Percentiles rank a stretch among this genome's conserved stretches.
Evolutionary conservation across 768 basidiomycete genomes (phyloP).

Genomic region (Boletus rubescentipes): DNA sequence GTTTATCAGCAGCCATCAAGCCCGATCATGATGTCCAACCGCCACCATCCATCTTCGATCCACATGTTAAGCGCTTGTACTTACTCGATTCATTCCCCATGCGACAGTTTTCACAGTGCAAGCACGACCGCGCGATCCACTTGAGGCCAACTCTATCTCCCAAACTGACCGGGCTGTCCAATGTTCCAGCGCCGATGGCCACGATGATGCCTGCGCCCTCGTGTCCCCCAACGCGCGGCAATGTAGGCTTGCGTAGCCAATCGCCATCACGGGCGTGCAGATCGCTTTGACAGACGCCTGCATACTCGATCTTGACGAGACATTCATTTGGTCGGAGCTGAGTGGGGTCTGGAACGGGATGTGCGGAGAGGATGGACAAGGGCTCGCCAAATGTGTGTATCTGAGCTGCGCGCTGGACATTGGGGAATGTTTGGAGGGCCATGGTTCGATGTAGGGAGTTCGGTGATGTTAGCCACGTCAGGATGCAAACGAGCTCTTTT

Average conservation of each 20-base stretch:
- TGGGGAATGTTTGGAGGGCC: conserved; percentile 8
- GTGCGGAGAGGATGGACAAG: conserved; percentile 5
- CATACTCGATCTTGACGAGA: conserved; percentile 42
- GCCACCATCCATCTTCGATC: not conserved
- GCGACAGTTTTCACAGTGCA: conserved; percentile 42
- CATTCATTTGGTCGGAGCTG: conserved; percentile 26
- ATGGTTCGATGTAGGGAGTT: not conserved
- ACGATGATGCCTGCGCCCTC: conserved; percentile 48
- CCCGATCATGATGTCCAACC: not conserved
- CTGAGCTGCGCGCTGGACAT: conserved; percentile 28
- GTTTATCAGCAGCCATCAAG: not conserved
- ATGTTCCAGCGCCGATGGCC: conserved; percentile 40
- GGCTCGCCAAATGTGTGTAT: conserved; percentile 18
- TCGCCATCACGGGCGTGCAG: conserved; percentile 42
- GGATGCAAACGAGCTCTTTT: too few relatives aligned
- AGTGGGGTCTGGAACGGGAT: conserved; percentile 18
- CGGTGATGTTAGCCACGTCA: too few relatives aligned
- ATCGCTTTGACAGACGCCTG: conserved; percentile 45
- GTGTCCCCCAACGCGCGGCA: conserved; percentile 42
- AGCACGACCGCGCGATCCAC: conserved; percentile 40
- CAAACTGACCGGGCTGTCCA: conserved; percentile 30
- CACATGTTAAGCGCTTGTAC: not conserved
- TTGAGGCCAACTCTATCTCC: conserved; percentile 47
- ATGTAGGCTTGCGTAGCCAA: conserved; percentile 28
- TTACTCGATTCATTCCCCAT: conserved; percentile 35